Evolutionary conservation across 495 filamentous ascomycete genomes (phyloP), one percentile per base, ranked within the genome.

Genomic region (Penicillium odoratum): DNA sequence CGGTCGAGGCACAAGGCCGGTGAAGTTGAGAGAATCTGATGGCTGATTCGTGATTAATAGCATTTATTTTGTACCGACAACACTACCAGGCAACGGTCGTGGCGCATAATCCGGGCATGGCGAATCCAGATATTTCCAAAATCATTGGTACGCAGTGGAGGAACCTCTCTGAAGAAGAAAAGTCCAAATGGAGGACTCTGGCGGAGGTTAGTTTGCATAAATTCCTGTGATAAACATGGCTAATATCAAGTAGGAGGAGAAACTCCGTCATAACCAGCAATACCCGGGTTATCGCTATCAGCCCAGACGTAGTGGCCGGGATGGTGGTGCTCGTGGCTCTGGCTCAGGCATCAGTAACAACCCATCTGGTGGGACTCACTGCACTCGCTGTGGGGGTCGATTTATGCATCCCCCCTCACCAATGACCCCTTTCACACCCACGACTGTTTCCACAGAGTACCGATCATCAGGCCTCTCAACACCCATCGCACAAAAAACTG

Each of bases 101-200:
- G 7, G 80, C 85, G 10, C 84, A 89, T 63, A 81, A 97, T 67
- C 94, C 93, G 6, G 91, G 92, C 43, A 84, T 97, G 60, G 85
- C 95, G 34, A 98, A 98, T 73, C 94, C 94, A 5, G 92, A 98
- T 49, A 96, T 98, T 57, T 98, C 94, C 38, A 98, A 98, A 74
- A 94, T 97, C 62, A 96, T 98, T 65, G 94, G 95, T 44, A 88
- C 93, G 66, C 87, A 91, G 81, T 98, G 94, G 94, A 83, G 86
- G 57, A 78, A 83, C 58, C 84, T 92, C 59, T 76, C 86, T 5
- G 78, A 87, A 33, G 85, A 90, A n/a, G 80, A 83, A 29, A 96
- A 96, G 73, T 82, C 84, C 40, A 81, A 90, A 65, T 98, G 95
- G 95, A 96, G 93, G 70, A 78, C 78, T 55, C 81, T 97, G 13